phyloP scores from a whole-genome alignment of 331 rosid genomes.

The Malus hybrid region DNA sequence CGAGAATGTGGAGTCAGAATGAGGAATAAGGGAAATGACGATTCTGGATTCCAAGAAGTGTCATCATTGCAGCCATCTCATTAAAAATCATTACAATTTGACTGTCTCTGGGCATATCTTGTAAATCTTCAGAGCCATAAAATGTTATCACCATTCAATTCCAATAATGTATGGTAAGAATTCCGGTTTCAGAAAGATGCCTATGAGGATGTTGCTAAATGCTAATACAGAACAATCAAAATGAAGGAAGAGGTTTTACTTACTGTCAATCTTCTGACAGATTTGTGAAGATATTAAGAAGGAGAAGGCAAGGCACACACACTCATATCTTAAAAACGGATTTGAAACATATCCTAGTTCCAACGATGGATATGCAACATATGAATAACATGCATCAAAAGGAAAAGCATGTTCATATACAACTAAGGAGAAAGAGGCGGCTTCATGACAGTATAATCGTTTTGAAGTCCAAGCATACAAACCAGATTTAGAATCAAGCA shows the following conservation, averaged over 20 bases:
- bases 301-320: not conserved
- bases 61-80: not conserved
- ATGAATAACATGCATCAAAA: not conserved
- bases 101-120: not conserved
- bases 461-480: not conserved
- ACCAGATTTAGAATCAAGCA: conserved; percentile 88
- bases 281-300: not conserved
- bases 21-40: not conserved
- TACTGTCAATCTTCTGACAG: not conserved
- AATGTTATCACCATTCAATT: not conserved
- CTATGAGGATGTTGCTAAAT: not conserved
- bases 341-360: not conserved
- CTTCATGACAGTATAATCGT: not conserved
- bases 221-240: not conserved
- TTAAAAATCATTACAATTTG: not conserved
- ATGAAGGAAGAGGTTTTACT: not conserved
- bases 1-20: not conserved
- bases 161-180: not conserved
- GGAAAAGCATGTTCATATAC: not conserved
- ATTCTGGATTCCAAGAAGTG: not conserved
- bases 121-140: not conserved
- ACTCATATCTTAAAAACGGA: not conserved
- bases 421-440: not conserved
- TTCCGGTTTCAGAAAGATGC: not conserved
- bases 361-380: not conserved